Conservation (phyloP, 768 basidiomycete species). For the Serendipita sp. region DNA sequence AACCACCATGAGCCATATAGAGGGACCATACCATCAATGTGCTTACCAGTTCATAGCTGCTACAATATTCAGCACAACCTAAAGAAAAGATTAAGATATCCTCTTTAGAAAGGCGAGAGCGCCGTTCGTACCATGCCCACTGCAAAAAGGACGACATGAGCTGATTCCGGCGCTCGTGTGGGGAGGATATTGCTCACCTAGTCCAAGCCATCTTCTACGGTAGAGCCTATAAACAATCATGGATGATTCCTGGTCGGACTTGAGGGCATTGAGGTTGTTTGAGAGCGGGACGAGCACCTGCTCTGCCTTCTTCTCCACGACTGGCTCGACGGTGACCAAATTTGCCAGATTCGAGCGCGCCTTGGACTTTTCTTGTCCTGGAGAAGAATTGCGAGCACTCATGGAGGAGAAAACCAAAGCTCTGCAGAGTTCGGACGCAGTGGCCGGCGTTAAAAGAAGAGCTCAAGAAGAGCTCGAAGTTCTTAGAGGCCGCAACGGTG, state of each 20-base stretch:
- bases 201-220: neutral
- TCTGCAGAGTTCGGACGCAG: neutral
- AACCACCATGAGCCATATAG: neutral
- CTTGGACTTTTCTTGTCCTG: neutral
- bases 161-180: neutral
- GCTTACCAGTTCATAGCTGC: conserved; percentile 43
- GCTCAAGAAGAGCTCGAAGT: neutral
- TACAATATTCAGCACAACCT: conserved; percentile 39
- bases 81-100: neutral
- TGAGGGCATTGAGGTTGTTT: neutral
- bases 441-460: neutral
- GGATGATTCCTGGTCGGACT: neutral
- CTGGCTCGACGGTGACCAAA: neutral
- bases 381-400: neutral
- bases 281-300: neutral
- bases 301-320: neutral
- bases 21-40: neutral
- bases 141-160: neutral
- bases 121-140: neutral
- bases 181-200: neutral
- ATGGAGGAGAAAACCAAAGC: neutral
- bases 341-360: neutral
- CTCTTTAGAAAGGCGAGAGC: neutral
- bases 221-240: neutral
- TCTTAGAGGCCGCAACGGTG: no score